Evolutionary conservation across 2,329 filamentous ascomycete species (phyloP), one percentile per base, ranked within the genome.

Genomic region (Exophiala aquamarina): DNA sequence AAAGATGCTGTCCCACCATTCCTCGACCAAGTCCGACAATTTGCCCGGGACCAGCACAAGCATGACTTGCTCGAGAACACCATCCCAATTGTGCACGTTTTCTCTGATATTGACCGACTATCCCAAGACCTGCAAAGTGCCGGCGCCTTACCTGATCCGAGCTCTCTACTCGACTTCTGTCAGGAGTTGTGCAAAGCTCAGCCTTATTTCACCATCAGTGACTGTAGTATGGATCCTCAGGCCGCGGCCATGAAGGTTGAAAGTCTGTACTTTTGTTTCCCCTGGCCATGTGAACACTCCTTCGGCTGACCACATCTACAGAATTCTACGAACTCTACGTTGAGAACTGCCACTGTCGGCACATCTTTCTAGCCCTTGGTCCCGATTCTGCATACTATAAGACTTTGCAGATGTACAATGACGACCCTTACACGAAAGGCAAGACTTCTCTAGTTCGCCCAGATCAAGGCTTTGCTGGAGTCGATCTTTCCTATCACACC

Each of bases 321-420:
- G 53, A 53, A 32, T 48, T 49, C 44, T 57, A 57, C 37, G 49
- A 52, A 39, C 20, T 57, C 19, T 48, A 47, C 32, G 41, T 57
- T 20, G 54, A 57, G 41, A 57, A 57, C 29, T 57, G 51, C 41
- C 54, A 57, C 28, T 54, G 51, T 36, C 38, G 50, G 35, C 54
- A 57, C 32, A 31, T 55, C 21, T 52, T 55, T 38, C 49, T 57
- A 11, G 54, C 51, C 9, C 29, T 57, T 10, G 44, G 47, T 3
- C 43, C 48, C 8, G 23, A 47, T n/a, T 50, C 51, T 1, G 51
- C 52, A 19, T 57, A 57, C 36, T 53, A 53, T 41, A 47, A 40
- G 4, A 43, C 51, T 20, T 44, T 57, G 10, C 33, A 52, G 36
- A 40, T 46, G 19, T 57, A 57, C 46, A 41, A 43, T 17, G 54